Evolutionary conservation across 805 yeast genomes (phyloP), one percentile per base, ranked within the genome.

Genomic region (Schwanniomyces pseudopolymorphus): DNA sequence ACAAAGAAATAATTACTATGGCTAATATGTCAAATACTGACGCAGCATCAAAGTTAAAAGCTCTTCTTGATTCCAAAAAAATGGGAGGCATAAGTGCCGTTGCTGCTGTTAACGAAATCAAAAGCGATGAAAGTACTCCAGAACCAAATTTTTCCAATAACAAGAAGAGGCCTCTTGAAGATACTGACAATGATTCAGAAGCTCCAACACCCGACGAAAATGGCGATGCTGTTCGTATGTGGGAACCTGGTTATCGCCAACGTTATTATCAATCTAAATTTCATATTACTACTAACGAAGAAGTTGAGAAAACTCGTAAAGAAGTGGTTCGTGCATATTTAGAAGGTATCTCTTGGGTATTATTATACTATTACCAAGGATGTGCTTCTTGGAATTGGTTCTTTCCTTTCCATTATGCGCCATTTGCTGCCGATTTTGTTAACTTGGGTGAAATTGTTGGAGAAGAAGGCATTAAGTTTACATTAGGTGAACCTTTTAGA

Each of bases 341-440:
- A 45, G 97, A 92, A 65, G 99, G 99, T 51, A 87, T 94, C 3
- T 83, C 96, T n/a, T 94, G 99, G 99, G 96, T 85, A 1, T 73
- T 94, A 52, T 68, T 89, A 44, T 94, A 94, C 64, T 94, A 94
- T 68, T 92, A 89, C 65, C 98, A 94, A 66, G 98, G 97, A 2
- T 92, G 98, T 69, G 96, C 96, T 0, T 92, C 98, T 0, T 94
- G 99, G 99, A 84, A 84, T 45, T 94, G 99, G 99, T 94, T 82
- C 65, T 94, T 85, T 58, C 99, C 98, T 0, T 92, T 85, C 63
- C 98, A 94, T 61, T 95, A 94, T 69, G 98, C 99, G 0, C 99
- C 99, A 19, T 91, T 94, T 75, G 98, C 97, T 0, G 78, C 85
- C 5, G 99, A 94, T 64, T 87, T 94, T 58, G 72, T 65, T 2